Base-by-base conservation (phyloP, 139 green algal genomes). In the Eudorina sp. region DNA sequence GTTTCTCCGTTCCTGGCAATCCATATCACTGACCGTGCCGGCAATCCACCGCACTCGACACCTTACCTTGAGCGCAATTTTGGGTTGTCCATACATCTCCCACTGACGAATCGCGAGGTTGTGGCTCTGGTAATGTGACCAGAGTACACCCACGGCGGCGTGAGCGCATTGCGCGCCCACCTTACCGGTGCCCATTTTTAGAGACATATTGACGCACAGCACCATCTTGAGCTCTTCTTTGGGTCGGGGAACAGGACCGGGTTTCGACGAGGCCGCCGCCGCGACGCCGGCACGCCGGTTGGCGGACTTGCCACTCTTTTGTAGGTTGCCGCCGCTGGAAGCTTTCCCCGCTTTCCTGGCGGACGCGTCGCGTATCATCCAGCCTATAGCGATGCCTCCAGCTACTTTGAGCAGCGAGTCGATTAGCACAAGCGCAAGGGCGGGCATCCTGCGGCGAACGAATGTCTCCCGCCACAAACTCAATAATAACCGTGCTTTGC, bases 121-220 rank as follows among this genome's bases (percentile, higher is more conserved):
- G 53, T 94, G 88, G 4, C 58, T 73, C 40, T 55, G 48, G 25
- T 75, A 69, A 68, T 94, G 90, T 70, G 91, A 45, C 70, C 95
- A 89, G 23, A 97, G 73, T 36, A 95, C 92, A 3, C 95, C 96
- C 21, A 97, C 92, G 6, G 96, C 95, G 4, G 95, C 96, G 79
- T 98, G 96, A 19, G 93, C 92, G 85, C 95, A 98, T 81, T 98
- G 96, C 40, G 96, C 96, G 29, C 94, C 94, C 66, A 97, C 95
- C 83, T 97, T 97, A 53, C 95, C 95, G 68, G 95, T 96, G 60
- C 94, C 93, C 95, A 97, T 97, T 31, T 94, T 94, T 21, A 97
- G 83, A 0, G 74, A 53, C n/a, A 91, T 90, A 78, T 97, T 97
- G 11, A 96, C 92, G 66, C 83, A 92, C 64, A 95, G 82, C 62